Percentiles rank a stretch among this genome's conserved stretches.
These are phyloP conservation scores for Rhizopogon vinicolor DNA, from an alignment of 768 basidiomycete species.

Conservation along the genomic window DNA sequence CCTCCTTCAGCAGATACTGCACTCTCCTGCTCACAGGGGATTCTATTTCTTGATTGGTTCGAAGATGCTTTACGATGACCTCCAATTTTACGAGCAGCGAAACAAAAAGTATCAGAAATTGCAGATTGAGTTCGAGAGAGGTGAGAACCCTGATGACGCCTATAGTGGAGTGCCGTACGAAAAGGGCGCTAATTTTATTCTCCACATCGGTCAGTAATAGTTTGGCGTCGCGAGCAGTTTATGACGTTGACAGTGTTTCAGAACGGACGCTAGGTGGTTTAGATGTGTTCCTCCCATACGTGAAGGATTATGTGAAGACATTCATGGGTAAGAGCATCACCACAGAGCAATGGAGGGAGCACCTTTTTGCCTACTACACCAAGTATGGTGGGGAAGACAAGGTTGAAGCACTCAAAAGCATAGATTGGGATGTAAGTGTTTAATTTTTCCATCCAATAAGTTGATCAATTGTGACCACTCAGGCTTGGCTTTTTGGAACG, in stretches of 20 bases:
- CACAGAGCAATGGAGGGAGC: conserved; percentile 78
- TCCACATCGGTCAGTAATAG: conserved; percentile 62
- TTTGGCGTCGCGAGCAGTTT: neutral
- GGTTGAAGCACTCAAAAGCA: conserved; percentile 56
- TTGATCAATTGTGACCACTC: neutral
- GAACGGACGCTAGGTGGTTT: conserved; percentile 77
- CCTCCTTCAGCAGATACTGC: conserved; percentile 62
- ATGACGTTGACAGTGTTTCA: conserved; percentile 14
- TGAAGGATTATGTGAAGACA: conserved; percentile 75
- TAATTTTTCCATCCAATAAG: neutral
- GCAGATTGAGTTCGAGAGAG: conserved; percentile 66
- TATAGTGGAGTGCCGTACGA: conserved; percentile 78
- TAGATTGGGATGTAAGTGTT: conserved; percentile 72
- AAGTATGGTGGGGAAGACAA: conserved; percentile 56
- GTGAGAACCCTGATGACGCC: conserved; percentile 77
- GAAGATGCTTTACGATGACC: conserved; percentile 65
- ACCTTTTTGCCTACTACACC: conserved; percentile 69
- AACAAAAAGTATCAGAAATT: conserved; percentile 74
- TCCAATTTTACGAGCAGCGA: conserved; percentile 51
- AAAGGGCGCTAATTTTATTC: conserved; percentile 85
- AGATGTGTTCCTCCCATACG: conserved; percentile 80
- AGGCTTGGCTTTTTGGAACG: conserved; percentile 84
- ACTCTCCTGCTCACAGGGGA: conserved; percentile 72
- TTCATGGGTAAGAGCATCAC: conserved; percentile 83
- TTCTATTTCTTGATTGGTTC: conserved; percentile 78